Evolutionary conservation across 2,329 filamentous ascomycete genomes (phyloP), one percentile per base, ranked within the genome.

Genomic region (Botrytis medusae): DNA sequence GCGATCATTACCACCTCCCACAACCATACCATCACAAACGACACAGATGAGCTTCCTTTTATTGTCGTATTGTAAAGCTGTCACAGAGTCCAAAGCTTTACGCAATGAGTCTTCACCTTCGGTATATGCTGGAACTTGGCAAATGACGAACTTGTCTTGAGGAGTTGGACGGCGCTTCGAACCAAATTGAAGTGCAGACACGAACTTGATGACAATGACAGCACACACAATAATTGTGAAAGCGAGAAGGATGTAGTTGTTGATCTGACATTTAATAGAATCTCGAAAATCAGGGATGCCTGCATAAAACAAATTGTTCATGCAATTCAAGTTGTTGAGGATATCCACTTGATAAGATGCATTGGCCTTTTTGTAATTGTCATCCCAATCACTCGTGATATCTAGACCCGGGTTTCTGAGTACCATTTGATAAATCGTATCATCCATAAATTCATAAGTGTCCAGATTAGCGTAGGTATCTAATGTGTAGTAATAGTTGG

Each of bases 101-200:
- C 96, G 88, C 14, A 99, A 86, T 6, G 95, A 95, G 79, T 99
- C 96, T 85, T 99, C 96, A 79, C 94, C 96, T 85, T 99, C 96
- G 0, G 96, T 99, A 81, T 99, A 99, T 8, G 96, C 96, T 16
- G 96, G 96, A 46, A 99, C 94, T 82, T 98, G 94, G 83, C 96
- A 98, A 77, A 99, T 98, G 78, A 99, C 95, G 79, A 99, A 99
- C 82, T 98, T 99, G 83, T 99, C 96, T 82, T 98, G 96, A 54
- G 94, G 92, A 9, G 92, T 88, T 4, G 96, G 96, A 29, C 93
- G 91, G 74, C 93, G 90, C 85, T 98, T 98, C 8, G 94, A 94
- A 63, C 95, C 95, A 74, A 99, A 93, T 80, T 98, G 96, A 60
- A 99, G 87, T 20, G 96, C 96, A 70, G 96, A 91, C 80, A 99